Evolutionary conservation across 2,329 filamentous ascomycete genomes (phyloP), one percentile per base, ranked within the genome.

Genomic region (Rhynchosporium secalis): DNA sequence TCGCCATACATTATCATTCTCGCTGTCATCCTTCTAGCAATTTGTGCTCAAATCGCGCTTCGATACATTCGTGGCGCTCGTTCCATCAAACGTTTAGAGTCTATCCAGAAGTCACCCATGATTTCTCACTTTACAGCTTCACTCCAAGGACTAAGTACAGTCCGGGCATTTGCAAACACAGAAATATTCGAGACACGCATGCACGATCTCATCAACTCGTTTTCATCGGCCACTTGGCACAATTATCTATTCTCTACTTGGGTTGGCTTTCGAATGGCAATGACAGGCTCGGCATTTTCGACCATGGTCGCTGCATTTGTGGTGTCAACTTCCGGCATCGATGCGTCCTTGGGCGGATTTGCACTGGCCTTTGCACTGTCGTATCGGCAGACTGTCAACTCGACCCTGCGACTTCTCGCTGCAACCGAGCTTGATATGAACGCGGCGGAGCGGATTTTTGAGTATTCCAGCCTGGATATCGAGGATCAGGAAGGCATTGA

Each of bases 391-490:
- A 80, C 81, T n/a, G 81, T 91, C 60, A 81, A 86, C 54, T 87
- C 82, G 81, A 80, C 83, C 0, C 80, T 91, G 33, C 81, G 86
- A 3, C 77, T 85, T 51, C 90, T 90, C 71, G 82, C 88, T 0
- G 85, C 83, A 63, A 78, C 91, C 20, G 89, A 94, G 72, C 76
- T 92, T 7, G 84, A 89, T 70, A 91, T 92, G 87, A 92, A 92
- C 69, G 83, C 89, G 0, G 85, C 86, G 0, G 90, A 93, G 75
- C 81, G 90, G 41, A 84, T 93, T 15, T 78, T 91, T 3, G 90
- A 92, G 72, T 93, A 92, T 73, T 82, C 86, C 0, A 81, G 86
- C 54, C 79, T 92, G 6, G 77, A 83, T 40, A 89, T 83, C 0
- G 89, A 92, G 71, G 79, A 83, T n/a, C 82, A 87, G 56, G 83